Conservation (phyloP, 768 basidiomycete genomes). For the Dioszegia aurantiaca region DNA sequence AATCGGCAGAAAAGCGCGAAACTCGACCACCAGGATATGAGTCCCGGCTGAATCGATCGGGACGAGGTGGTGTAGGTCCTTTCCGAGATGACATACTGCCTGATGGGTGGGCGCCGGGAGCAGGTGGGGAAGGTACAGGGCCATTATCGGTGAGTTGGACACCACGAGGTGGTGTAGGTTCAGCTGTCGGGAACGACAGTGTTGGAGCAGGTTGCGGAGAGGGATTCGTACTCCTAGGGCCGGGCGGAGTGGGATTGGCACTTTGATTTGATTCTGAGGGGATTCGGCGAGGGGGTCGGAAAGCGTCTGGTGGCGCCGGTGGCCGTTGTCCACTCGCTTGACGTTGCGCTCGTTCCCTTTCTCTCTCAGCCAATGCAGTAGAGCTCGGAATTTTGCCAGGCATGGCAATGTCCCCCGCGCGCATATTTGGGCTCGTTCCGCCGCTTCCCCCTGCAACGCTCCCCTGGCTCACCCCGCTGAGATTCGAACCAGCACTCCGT, state of each 20-base stretch:
- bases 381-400: slow-evolving; percentile 31
- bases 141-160: slow-evolving; percentile 16
- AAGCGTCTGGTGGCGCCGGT: slow-evolving; percentile 53
- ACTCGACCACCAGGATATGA: slow-evolving; percentile 28
- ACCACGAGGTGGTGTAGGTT: slow-evolving; percentile 21
- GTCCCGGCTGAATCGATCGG: slow-evolving; percentile 33
- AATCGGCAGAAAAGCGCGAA: slow-evolving; percentile 44
- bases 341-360: slow-evolving; percentile 17
- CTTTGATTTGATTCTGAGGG: slow-evolving; percentile 15
- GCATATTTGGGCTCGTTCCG: slow-evolving; percentile 5
- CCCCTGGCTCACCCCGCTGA: background rate
- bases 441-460: background rate
- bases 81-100: background rate
- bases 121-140: slow-evolving; percentile 15
- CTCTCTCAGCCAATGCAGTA: slow-evolving; percentile 30
- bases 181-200: slow-evolving; percentile 13
- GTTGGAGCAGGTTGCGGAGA: slow-evolving; percentile 14
- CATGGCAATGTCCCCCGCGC: slow-evolving; percentile 9
- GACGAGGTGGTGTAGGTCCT: slow-evolving; percentile 32
- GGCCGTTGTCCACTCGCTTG: slow-evolving; percentile 31
- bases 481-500: slow-evolving; percentile 5
- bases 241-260: background rate
- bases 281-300: slow-evolving; percentile 45
- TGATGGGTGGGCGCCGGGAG: background rate
- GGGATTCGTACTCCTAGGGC: slow-evolving; percentile 14